Percentiles rank a stretch among this genome's conserved stretches.
Conservation (phyloP, 345 rosid genomes). For the Dipteronia sinensis region DNA sequence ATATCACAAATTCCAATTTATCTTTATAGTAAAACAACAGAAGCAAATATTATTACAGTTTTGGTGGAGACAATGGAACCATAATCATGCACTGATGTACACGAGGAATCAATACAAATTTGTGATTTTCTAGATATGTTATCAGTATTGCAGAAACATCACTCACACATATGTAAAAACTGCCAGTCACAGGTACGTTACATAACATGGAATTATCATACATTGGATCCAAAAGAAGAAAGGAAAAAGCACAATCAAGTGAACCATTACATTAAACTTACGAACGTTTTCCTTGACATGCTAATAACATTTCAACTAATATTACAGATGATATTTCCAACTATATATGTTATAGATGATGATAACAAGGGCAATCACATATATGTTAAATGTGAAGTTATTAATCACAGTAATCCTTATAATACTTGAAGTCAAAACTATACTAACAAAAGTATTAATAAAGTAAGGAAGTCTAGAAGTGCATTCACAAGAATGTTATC, state of each 20-base stretch:
- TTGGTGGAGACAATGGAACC: not conserved
- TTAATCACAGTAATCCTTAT: not conserved
- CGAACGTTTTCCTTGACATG: not conserved
- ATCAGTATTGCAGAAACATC: not conserved
- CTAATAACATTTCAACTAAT: not conserved
- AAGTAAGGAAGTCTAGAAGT: not conserved
- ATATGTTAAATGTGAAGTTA: not conserved
- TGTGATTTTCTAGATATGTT: not conserved
- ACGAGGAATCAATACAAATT: not conserved
- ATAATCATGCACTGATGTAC: not conserved
- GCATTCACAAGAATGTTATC: not conserved
- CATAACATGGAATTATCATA: not conserved
- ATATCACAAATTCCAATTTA: not conserved
- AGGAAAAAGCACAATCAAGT: not conserved
- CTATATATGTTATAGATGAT: not conserved
- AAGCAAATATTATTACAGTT: not conserved
- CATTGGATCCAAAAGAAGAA: not conserved
- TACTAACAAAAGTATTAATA: not conserved
- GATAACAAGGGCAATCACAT: not conserved
- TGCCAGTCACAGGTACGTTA: no score
- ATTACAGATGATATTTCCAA: not conserved
- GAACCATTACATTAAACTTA: not conserved
- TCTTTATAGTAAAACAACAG: not conserved
- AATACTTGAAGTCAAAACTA: not conserved
- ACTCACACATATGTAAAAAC: not conserved